Evolutionary conservation across 75 land plant species (phyloP).

Genomic region (Pseudotsuga menziesii): DNA sequence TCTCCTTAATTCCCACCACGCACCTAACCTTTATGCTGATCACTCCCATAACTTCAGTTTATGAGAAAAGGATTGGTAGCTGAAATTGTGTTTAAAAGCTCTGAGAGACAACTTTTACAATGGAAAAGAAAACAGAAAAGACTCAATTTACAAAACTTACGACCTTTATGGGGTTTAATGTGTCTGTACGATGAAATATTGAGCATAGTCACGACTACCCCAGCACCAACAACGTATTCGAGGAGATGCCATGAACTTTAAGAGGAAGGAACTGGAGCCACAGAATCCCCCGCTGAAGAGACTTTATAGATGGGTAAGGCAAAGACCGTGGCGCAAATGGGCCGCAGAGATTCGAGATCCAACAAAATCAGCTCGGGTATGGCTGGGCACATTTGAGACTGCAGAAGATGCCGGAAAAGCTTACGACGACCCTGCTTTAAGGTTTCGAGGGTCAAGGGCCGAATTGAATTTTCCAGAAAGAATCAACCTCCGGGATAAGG

Average conservation of each 20-base stretch:
- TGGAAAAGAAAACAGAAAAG: too few relatives aligned
- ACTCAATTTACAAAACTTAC: too few relatives aligned
- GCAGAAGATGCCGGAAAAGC: constrained; percentile 2
- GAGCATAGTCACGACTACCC: too few relatives aligned
- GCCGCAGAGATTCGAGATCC: constrained; percentile 6
- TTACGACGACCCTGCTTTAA: constrained; percentile 3
- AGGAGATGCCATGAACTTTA: not conserved
- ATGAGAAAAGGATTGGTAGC: too few relatives aligned
- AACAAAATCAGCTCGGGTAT: not conserved
- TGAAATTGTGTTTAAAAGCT: too few relatives aligned
- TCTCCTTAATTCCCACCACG: too few relatives aligned
- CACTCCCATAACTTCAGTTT: too few relatives aligned
- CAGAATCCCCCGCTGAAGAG: not conserved
- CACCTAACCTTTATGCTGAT: too few relatives aligned
- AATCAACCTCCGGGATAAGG: not conserved
- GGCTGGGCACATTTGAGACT: not conserved
- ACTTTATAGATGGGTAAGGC: constrained; percentile 8
- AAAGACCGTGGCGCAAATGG: constrained; percentile 6
- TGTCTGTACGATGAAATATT: too few relatives aligned
- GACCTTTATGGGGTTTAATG: too few relatives aligned
- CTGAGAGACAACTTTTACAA: too few relatives aligned
- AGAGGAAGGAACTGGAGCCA: not conserved
- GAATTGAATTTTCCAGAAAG: not conserved
- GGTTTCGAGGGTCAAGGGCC: not conserved
- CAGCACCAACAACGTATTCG: too few relatives aligned